Percentiles rank a stretch among this genome's conserved stretches.
Evolutionary conservation across 495 filamentous ascomycete genomes (phyloP).

Genomic region (Bacidia gigantensis): DNA sequence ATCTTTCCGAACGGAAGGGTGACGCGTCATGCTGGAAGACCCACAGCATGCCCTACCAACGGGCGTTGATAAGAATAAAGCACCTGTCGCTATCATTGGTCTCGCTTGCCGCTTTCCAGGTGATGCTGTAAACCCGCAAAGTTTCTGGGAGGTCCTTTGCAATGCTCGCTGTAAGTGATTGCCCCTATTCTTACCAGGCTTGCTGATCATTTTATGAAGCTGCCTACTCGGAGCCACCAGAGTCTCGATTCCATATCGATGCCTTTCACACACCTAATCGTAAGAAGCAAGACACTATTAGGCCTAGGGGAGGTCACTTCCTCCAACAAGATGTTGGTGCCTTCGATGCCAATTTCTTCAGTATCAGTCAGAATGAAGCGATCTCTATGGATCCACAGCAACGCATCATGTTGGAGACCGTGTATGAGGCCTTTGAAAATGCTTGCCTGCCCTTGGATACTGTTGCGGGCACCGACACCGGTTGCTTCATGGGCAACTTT

Average conservation of each 20-base stretch:
- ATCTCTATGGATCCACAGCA: conserved; percentile 36
- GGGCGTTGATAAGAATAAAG: not conserved
- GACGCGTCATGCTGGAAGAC: not conserved
- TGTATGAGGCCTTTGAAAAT: conserved; percentile 49
- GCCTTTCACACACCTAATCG: conserved; percentile 29
- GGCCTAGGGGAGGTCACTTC: conserved; percentile 25
- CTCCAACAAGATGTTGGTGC: conserved; percentile 21
- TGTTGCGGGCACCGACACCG: conserved; percentile 6
- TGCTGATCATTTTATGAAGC: not conserved
- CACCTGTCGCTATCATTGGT: conserved; percentile 32
- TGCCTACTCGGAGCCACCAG: conserved; percentile 10
- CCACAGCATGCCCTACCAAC: not conserved
- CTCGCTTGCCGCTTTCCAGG: conserved; percentile 36
- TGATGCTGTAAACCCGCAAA: conserved; percentile 37
- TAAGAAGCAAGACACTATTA: conserved; percentile 7
- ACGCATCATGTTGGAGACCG: conserved; percentile 41
- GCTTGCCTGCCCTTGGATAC: conserved; percentile 6
- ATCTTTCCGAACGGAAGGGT: not conserved
- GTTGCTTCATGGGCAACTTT: conserved; percentile 4
- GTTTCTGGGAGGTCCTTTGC: conserved; percentile 42
- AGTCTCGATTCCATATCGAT: conserved; percentile 35
- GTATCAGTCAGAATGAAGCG: conserved; percentile 37
- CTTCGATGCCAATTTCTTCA: conserved; percentile 39
- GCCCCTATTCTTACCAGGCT: not conserved
- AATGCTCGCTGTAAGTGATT: conserved; percentile 23